Conservation (phyloP, 495 filamentous ascomycete species). For the Margaritispora aquatica region DNA sequence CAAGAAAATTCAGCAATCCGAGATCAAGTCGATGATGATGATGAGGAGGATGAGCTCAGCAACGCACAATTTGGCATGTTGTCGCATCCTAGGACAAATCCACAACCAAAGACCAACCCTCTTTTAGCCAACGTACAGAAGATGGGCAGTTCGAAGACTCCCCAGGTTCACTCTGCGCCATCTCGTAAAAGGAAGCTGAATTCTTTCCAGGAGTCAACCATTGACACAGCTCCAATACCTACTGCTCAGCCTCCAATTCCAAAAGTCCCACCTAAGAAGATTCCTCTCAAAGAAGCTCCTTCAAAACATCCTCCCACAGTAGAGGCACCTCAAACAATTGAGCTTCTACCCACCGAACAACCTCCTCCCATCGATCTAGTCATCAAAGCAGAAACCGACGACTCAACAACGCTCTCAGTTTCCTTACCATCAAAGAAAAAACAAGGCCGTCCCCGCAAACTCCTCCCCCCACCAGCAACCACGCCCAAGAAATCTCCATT, state of each 20-base stretch:
- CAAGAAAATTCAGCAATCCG: conserved; percentile 1
- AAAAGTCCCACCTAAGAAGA: background rate
- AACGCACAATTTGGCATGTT: background rate
- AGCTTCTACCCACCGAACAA: background rate
- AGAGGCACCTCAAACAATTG: no score
- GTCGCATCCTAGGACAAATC: background rate
- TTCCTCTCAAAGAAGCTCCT: no score
- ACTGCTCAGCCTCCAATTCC: no score
- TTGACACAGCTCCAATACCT: conserved; percentile 22
- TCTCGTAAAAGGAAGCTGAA: conserved; percentile 16
- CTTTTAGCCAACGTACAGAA: conserved; percentile 2
- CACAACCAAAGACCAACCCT: background rate
- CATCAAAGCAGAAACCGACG: conserved; percentile 12
- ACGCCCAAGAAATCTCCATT: background rate
- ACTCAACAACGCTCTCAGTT: background rate
- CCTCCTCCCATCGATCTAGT: background rate
- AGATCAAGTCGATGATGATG: conserved; percentile 1
- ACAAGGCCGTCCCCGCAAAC: background rate
- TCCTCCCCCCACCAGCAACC: background rate
- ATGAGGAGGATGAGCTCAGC: conserved; percentile 33
- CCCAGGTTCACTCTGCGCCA: background rate
- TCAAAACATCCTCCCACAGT: no score
- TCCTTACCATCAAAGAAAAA: background rate
- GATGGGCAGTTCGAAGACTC: background rate
- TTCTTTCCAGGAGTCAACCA: background rate